These are phyloP conservation scores for Fonsecaea nubica DNA, from an alignment of 2,329 filamentous ascomycete species.

Conservation along the genomic window DNA sequence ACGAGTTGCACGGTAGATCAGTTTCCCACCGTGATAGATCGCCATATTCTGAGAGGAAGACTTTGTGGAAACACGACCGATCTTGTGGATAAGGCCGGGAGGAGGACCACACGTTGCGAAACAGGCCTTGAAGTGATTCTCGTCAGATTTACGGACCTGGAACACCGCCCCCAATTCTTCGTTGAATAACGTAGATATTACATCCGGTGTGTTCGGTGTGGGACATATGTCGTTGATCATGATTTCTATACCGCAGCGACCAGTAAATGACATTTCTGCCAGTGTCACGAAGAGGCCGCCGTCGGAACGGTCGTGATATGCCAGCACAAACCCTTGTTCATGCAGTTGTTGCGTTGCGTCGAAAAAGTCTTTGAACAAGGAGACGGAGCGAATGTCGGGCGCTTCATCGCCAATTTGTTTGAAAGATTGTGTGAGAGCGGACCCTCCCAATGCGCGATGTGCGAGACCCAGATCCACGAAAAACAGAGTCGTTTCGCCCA, in stretches of 20 bases:
- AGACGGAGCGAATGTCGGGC: conserved; percentile 83
- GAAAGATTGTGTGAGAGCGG: conserved; percentile 87
- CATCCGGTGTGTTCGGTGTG: conserved; percentile 66
- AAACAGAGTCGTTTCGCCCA: conserved; percentile 85
- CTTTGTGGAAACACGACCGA: conserved; percentile 73
- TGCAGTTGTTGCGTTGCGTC: conserved; percentile 77
- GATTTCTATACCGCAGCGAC: conserved; percentile 84
- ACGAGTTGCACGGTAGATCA: conserved; percentile 73
- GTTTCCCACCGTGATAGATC: conserved; percentile 72
- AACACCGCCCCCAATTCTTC: conserved; percentile 96
- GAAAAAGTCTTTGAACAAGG: conserved; percentile 86
- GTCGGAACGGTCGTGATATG: conserved; percentile 94
- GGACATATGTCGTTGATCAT: conserved; percentile 73
- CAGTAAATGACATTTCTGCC: conserved; percentile 98
- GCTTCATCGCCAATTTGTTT: conserved; percentile 82
- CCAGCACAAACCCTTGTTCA: conserved; percentile 76
- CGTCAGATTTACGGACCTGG: conserved; percentile 85
- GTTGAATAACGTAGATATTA: conserved; percentile 86
- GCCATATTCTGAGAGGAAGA: conserved; percentile 75
- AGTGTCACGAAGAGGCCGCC: conserved; percentile 90
- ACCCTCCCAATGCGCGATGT: conserved; percentile 83
- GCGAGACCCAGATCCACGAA: conserved; percentile 89
- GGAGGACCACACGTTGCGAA: conserved; percentile 91
- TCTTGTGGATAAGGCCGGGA: conserved; percentile 78
- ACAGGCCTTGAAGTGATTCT: conserved; percentile 83